Evolutionary conservation across 768 basidiomycete genomes (phyloP).

Genomic region (Termitomyces sp.): DNA sequence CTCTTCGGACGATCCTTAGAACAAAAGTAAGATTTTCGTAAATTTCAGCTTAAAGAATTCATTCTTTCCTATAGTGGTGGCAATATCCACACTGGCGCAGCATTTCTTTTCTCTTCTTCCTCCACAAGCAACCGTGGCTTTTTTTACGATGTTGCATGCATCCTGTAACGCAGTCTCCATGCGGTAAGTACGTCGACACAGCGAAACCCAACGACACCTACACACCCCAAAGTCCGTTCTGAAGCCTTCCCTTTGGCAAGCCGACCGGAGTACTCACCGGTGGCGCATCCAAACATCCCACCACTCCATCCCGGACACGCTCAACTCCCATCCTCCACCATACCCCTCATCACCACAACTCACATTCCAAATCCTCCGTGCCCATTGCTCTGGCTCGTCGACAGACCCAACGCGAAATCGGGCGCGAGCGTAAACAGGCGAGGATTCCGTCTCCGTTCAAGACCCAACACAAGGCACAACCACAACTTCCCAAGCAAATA

Average conservation of each 20-base stretch:
- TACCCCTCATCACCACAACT: conserved; percentile 13
- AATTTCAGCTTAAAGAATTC: too few species aligned
- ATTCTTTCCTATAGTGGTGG: too few species aligned
- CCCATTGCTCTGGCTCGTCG: conserved; percentile 10
- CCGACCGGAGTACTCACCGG: conserved; percentile 9
- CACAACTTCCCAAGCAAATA: too few species aligned
- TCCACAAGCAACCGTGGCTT: too few species aligned
- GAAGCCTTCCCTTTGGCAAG: conserved; percentile 9
- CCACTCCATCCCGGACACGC: conserved; percentile 13
- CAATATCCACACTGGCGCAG: too few species aligned
- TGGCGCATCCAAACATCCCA: neutral
- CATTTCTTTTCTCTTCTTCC: too few species aligned
- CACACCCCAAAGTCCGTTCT: neutral
- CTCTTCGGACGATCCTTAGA: too few species aligned
- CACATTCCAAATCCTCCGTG: conserved; percentile 5
- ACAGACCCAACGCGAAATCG: conserved; percentile 19
- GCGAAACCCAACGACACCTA: conserved; percentile 8
- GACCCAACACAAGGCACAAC: too few species aligned
- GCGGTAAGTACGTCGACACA: too few species aligned
- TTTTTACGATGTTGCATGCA: too few species aligned
- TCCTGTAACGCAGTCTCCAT: too few species aligned
- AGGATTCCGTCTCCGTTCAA: conserved; percentile 67
- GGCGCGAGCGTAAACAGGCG: conserved; percentile 19
- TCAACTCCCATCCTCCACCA: conserved; percentile 7
- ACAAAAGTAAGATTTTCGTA: too few species aligned